phyloP scores from a whole-genome alignment of 2,329 filamentous ascomycete genomes.

The Rutstroemia sp. region DNA sequence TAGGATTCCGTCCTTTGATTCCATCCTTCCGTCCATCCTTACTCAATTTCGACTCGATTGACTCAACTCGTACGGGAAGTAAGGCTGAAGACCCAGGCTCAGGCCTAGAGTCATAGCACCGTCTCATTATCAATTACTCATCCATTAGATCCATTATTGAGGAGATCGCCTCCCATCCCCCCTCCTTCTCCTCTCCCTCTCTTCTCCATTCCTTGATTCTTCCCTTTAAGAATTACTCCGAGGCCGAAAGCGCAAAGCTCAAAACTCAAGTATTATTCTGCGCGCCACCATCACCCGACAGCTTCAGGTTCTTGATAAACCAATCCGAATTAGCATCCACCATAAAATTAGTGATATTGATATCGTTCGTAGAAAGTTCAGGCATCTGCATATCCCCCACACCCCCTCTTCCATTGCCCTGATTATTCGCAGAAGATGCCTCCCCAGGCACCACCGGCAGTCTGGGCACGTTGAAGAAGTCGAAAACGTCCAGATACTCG shows the following conservation, averaged over 20 bases:
- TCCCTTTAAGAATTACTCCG: neutral
- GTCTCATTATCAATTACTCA: too few relatives aligned
- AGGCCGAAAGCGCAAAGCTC: neutral
- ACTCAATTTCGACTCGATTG: too few relatives aligned
- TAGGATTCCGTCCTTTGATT: too few relatives aligned
- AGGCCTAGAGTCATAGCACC: too few relatives aligned
- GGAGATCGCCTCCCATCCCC: neutral
- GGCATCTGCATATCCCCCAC: conserved; percentile 26
- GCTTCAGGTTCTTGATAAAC: conserved; percentile 52
- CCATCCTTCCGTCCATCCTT: too few relatives aligned
- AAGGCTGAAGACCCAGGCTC: too few relatives aligned
- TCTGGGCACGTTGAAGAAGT: conserved; percentile 87
- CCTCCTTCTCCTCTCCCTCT: neutral
- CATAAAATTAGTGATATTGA: conserved; percentile 74
- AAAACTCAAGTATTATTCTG: conserved; percentile 2
- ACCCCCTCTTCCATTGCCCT: conserved; percentile 14
- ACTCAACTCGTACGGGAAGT: too few relatives aligned
- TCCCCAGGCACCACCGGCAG: conserved; percentile 42
- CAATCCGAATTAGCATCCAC: conserved; percentile 67
- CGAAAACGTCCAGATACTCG: conserved; percentile 87
- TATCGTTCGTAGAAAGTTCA: conserved; percentile 43
- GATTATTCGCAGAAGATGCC: neutral
- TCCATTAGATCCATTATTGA: too few relatives aligned
- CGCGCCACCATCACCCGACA: neutral
- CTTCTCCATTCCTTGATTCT: neutral